Evolutionary conservation across 176 grass and related monocot species (phyloP), one percentile per base, ranked within the genome.

Genomic region (Musa troglodytarum): DNA sequence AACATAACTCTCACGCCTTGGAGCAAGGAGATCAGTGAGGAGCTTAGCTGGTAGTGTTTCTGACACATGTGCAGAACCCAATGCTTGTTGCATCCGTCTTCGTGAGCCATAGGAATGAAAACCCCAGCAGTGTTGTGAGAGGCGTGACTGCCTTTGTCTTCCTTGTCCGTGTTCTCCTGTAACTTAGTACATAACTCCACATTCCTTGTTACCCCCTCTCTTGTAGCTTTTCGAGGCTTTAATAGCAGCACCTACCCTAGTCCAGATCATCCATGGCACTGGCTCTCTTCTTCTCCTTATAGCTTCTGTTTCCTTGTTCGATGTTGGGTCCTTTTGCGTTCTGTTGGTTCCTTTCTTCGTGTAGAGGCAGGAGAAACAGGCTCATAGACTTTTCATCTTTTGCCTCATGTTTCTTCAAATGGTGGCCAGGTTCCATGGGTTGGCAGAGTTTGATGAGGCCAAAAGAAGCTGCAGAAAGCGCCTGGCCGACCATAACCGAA

Each of bases 391-490:
- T 25, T 23, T 8, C 52, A 52, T 65, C 52, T 56, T 14, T 55
- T 67, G 0, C 20, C 65, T 28, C n/a, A 25, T n/a, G 8, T 65
- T 57, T 1, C 8, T 50, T 26, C 26, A 15, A 34, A 12, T 59
- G 49, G 23, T 63, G 24, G 23, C 10, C 70, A 92, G 89, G 86
- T 92, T 92, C 19, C 89, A 92, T 72, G 89, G 79, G 72, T 78
- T 92, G 9, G 65, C 83, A 0, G 89, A 92, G 83, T 92, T 92
- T 10, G 89, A 92, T 58, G 86, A 92, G 81, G 75, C 81, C 51
- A 92, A 92, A 63, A 79, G 89, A 59, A 92, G 89, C 86, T 92
- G 89, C 76, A 64, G 89, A 78, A 92, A 88, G 86, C 86, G 89
- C 53, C 86, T 92, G 17, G 86, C 89, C 1, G 89, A 92, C 86